These are phyloP conservation scores for Phialocephala subalpina DNA, from an alignment of 2,329 filamentous ascomycete genomes.

Conservation along the genomic window DNA sequence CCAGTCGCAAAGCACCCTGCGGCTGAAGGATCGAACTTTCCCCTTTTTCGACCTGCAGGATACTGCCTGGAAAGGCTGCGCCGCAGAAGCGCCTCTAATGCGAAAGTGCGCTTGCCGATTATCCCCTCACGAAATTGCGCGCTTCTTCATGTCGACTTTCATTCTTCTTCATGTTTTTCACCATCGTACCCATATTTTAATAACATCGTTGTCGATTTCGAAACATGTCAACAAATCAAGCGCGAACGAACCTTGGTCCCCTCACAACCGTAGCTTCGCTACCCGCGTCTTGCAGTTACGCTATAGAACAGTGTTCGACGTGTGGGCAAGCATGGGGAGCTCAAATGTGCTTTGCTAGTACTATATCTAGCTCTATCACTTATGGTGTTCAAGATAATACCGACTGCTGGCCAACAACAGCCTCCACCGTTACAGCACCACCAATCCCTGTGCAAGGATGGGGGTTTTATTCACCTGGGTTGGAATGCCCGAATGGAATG, in stretches of 20 bases:
- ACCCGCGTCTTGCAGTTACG: slow-evolving; percentile 11
- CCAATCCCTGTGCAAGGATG: slow-evolving; percentile 6
- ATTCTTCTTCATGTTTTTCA: not conserved
- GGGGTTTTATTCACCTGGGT: slow-evolving; percentile 23
- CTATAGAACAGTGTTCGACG: slow-evolving; percentile 11
- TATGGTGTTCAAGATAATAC: slow-evolving; percentile 15
- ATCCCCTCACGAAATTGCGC: not conserved
- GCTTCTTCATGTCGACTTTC: not conserved
- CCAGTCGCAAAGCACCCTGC: too few species aligned
- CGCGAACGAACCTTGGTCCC: slow-evolving; percentile 20
- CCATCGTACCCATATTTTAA: not conserved
- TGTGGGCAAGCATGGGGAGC: slow-evolving; percentile 17
- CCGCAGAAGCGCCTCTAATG: not conserved
- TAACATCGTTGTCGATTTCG: not conserved
- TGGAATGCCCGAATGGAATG: slow-evolving; percentile 14
- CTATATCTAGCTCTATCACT: not conserved
- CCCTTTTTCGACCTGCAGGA: not conserved
- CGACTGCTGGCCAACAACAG: slow-evolving; percentile 18
- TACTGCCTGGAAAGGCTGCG: not conserved
- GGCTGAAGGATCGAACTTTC: not conserved
- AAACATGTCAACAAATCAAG: slow-evolving; percentile 9
- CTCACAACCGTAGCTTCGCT: slow-evolving; percentile 18
- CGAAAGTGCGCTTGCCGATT: not conserved
- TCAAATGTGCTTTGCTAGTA: slow-evolving; percentile 13
- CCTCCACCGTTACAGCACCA: not conserved